A percentile compares a stretch with the other conserved stretches of the same genome.
Evolutionary conservation across 495 filamentous ascomycete genomes (phyloP).

Genomic region (Trichoderma asperelloides): DNA sequence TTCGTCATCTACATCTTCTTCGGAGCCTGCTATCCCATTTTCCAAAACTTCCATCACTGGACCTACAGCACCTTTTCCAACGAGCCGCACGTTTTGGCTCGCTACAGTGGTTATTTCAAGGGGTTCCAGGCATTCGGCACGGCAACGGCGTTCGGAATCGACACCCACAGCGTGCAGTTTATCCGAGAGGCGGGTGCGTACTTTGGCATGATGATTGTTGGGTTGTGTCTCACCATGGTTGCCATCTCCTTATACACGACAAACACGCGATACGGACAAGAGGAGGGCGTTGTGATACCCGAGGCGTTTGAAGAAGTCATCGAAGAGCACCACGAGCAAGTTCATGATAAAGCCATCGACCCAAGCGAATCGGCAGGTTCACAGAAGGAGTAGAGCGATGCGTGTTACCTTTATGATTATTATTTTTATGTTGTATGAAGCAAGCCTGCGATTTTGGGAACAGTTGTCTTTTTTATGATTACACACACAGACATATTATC

Average conservation of each 20-base stretch:
- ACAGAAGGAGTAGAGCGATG: conserved; percentile 1
- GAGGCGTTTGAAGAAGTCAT: background rate
- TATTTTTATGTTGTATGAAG: background rate
- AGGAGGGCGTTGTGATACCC: background rate
- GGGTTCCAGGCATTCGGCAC: conserved; percentile 3
- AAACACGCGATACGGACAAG: background rate
- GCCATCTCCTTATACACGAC: background rate
- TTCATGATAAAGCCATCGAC: background rate
- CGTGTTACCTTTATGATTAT: background rate
- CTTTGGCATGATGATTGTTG: background rate
- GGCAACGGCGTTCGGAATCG: conserved; percentile 2
- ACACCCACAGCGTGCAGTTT: conserved; percentile 4
- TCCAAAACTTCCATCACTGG: conserved; percentile 7
- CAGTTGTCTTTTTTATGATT: background rate
- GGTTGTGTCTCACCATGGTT: background rate
- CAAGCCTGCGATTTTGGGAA: background rate
- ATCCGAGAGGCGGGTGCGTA: background rate
- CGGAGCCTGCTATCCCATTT: conserved; percentile 1
- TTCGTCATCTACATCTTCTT: conserved; percentile 6
- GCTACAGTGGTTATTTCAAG: conserved; percentile 5
- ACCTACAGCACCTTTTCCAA: conserved; percentile 5
- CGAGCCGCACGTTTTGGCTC: background rate
- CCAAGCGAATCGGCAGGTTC: background rate
- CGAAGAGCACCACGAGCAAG: background rate
- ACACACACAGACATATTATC: background rate